Evolutionary conservation across 345 rosid genomes (phyloP).

Genomic region (Citrus inodora): DNA sequence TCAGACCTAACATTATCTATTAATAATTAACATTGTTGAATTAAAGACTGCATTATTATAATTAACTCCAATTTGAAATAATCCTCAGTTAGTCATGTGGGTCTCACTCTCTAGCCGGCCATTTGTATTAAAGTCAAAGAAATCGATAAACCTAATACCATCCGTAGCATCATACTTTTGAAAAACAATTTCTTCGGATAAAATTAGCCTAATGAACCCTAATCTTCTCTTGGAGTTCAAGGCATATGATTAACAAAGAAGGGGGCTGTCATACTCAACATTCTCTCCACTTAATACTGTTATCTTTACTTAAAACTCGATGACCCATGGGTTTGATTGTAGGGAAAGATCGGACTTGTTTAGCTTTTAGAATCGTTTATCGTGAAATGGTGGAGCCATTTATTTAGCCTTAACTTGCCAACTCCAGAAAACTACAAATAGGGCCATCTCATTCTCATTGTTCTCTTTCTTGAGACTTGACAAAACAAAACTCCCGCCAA

Average conservation of each 20-base stretch:
- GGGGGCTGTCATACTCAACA: too few species aligned
- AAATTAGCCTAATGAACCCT: background rate
- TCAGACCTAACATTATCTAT: constrained; percentile 13
- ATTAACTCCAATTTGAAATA: background rate
- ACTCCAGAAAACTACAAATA: constrained; percentile 1
- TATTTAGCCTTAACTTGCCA: background rate
- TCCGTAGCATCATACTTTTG: background rate
- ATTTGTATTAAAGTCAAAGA: background rate
- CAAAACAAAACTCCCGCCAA: constrained; percentile 48
- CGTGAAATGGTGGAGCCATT: constrained; percentile 17
- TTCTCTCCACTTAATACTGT: too few species aligned
- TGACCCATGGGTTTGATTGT: constrained; percentile 10
- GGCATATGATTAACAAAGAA: background rate
- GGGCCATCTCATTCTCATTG: constrained; percentile 12
- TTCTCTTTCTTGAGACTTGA: constrained; percentile 33
- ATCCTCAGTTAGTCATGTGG: constrained; percentile 2
- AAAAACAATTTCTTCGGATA: background rate
- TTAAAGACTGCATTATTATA: background rate
- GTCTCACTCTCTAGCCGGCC: constrained; percentile 15
- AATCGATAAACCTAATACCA: constrained; percentile 1
- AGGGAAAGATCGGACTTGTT: constrained; percentile 6
- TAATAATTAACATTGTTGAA: background rate
- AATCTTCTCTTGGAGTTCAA: background rate
- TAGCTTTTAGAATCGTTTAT: background rate
- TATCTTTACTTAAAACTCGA: background rate